phyloP scores from a whole-genome alignment of 306 rosid genomes.

The Corylus americana region DNA sequence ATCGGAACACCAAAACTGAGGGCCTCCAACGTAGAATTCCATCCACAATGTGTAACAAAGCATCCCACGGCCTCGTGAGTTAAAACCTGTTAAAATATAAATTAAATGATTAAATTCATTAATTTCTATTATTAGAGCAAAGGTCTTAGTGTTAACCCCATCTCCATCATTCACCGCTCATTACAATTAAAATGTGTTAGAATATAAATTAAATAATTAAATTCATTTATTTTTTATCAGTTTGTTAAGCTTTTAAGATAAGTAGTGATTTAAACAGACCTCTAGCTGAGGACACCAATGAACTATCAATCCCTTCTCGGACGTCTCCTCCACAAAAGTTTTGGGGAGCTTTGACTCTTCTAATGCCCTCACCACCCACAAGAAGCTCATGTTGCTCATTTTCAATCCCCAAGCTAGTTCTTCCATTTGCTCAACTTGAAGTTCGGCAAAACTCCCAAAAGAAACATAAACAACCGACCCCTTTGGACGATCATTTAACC shows the following conservation, averaged over 20 bases:
- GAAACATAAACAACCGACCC: constrained; percentile 3
- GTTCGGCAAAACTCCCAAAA: background rate
- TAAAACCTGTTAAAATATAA: too few species aligned
- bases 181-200: too few species aligned
- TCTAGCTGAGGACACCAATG: constrained; percentile 1
- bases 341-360: constrained; percentile 13
- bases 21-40: background rate
- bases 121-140: too few species aligned
- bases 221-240: too few species aligned
- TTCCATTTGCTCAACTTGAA: background rate
- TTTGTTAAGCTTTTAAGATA: too few species aligned
- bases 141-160: too few species aligned
- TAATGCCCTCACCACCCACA: background rate
- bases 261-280: background rate
- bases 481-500: constrained; percentile 35
- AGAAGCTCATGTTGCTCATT: background rate
- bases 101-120: too few species aligned
- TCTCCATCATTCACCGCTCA: too few species aligned
- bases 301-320: background rate
- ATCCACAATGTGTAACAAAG: background rate
- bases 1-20: background rate
- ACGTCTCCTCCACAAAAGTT: background rate
- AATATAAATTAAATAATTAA: too few species aligned
- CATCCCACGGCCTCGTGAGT: background rate
- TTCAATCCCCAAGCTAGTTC: constrained; percentile 6